phyloP scores from a whole-genome alignment of 169 alveolate species.

The Plasmodium gonderi region DNA sequence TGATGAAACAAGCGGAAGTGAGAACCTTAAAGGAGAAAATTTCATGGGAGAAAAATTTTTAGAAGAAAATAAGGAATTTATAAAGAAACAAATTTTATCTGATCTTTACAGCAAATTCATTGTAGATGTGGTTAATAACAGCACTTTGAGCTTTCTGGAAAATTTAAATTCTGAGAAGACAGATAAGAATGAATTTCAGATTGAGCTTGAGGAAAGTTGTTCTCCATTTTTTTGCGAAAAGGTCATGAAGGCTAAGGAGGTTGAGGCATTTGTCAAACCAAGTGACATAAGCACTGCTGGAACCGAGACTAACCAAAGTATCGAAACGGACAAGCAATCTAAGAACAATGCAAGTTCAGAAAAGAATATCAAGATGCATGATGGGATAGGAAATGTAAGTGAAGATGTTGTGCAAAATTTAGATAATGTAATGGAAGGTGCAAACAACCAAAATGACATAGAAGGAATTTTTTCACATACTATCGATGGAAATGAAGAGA shows the following conservation, averaged over 20 bases:
- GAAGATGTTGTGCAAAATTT: not conserved
- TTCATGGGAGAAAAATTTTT: not conserved
- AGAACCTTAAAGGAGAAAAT: not conserved
- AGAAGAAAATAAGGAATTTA: constrained; percentile 24
- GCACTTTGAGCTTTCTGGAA: constrained; percentile 22
- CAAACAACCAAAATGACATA: not conserved
- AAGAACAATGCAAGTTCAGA: not conserved
- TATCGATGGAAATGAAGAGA: constrained; percentile 2
- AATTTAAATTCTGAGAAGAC: not conserved
- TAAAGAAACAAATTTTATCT: constrained; percentile 10
- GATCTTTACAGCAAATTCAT: constrained; percentile 23
- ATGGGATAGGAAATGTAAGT: not conserved
- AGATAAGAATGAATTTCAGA: constrained; percentile 22
- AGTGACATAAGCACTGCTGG: not conserved
- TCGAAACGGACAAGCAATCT: not conserved
- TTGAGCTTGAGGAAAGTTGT: constrained; percentile 51
- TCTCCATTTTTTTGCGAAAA: constrained; percentile 64
- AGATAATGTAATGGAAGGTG: not conserved
- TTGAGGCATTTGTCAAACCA: not conserved
- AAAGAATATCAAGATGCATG: constrained; percentile 11
- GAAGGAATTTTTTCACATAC: not conserved
- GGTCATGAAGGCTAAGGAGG: constrained; percentile 56
- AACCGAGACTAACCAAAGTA: not conserved
- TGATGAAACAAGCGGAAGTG: not conserved
- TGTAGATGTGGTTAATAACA: constrained; percentile 22